A percentile compares a stretch with the other conserved stretches of the same genome.
Conservation (phyloP, 1,139 yeast genomes). For the Blastobotrys proliferans region DNA sequence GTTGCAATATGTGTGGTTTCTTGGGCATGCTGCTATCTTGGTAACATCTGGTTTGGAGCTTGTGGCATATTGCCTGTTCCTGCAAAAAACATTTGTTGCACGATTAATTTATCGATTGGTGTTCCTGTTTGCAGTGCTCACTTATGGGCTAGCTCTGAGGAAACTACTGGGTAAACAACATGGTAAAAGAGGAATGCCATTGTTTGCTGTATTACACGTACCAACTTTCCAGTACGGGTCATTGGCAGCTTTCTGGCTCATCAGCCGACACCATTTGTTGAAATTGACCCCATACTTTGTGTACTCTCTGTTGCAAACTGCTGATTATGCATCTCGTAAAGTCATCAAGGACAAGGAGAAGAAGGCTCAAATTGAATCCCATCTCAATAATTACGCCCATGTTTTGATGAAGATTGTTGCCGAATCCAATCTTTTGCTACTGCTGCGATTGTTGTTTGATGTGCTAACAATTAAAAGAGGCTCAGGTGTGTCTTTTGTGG, state of each 20-base stretch:
- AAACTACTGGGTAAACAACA: conserved; percentile 40
- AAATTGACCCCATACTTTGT: conserved; percentile 61
- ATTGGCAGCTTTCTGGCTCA: conserved; percentile 54
- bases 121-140: conserved; percentile 59
- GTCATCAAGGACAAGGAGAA: conserved; percentile 56
- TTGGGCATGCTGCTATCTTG: conserved; percentile 17
- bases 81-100: conserved; percentile 19
- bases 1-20: conserved; percentile 1
- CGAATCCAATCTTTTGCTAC: conserved; percentile 57
- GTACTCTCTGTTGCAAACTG: conserved; percentile 66
- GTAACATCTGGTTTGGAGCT: conserved; percentile 15
- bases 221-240: conserved; percentile 47
- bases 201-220: conserved; percentile 18
- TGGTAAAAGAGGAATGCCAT: conserved; percentile 3
- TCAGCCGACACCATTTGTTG: conserved; percentile 47
- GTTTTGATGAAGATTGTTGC: conserved; percentile 63
- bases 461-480: conserved; percentile 58
- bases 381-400: conserved; percentile 55
- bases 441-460: conserved; percentile 45
- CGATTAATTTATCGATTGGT: conserved; percentile 50
- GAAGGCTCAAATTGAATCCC: conserved; percentile 38
- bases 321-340: conserved; percentile 55
- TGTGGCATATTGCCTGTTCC: conserved; percentile 17
- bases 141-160: conserved; percentile 69
- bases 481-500: conserved; percentile 57